Evolutionary conservation across 106 monocot species (phyloP).

Genomic region (Apostasia shenzhenica): DNA sequence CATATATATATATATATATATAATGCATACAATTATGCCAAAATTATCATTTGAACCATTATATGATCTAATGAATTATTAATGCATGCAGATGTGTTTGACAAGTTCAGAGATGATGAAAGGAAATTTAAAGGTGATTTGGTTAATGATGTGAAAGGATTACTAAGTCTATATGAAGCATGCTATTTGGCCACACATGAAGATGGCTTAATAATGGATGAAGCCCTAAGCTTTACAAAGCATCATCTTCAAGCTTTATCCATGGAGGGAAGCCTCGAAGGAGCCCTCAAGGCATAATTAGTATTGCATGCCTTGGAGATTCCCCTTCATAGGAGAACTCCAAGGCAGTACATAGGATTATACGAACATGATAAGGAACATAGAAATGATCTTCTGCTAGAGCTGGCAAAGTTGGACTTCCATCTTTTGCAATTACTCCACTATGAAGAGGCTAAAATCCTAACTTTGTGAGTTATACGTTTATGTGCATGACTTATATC

Average conservation of each 20-base stretch:
- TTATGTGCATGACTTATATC: too few species aligned
- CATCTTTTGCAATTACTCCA: constrained; percentile 11
- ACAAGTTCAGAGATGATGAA: constrained; percentile 1
- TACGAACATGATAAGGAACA: constrained; percentile 8
- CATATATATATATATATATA: too few species aligned
- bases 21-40: too few species aligned
- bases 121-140: not conserved
- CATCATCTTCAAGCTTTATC: not conserved
- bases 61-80: too few species aligned
- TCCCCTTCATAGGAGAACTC: constrained; percentile 4
- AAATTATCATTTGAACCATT: too few species aligned
- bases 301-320: not conserved
- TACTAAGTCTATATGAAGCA: constrained; percentile 6
- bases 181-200: not conserved
- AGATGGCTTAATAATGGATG: constrained; percentile 2
- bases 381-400: not conserved
- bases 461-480: constrained; percentile 10
- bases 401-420: constrained; percentile 16
- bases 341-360: constrained; percentile 4
- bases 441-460: constrained; percentile 5
- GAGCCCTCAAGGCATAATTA: not conserved
- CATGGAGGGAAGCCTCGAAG: not conserved
- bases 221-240: constrained; percentile 1
- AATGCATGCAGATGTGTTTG: not conserved
- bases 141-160: not conserved